Evolutionary conservation across 2,329 filamentous ascomycete species (phyloP), one percentile per base, ranked within the genome.

Genomic region (Fusarium redolens): DNA sequence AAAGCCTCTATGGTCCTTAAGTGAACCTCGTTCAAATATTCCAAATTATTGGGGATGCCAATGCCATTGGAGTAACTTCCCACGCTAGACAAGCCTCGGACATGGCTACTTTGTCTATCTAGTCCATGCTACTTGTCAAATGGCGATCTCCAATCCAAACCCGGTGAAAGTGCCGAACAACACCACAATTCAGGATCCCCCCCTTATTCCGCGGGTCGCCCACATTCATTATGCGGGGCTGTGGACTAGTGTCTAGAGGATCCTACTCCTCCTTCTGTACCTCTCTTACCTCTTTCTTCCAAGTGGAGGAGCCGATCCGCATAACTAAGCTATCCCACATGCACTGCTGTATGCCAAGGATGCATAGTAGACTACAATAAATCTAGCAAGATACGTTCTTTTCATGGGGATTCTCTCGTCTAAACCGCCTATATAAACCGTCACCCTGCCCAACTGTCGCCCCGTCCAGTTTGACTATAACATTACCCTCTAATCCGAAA

Each of bases 191-290:
- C 51, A 65, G 59, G 48, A 67, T 74, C 68, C 38, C 61, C 74
- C 65, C 54, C 66, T 47, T 47, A 59, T 52, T 52, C 65, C 65
- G 59, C 59, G 66, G 65, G 45, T 58, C 65, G 18, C 41, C 54
- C 59, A 68, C 61, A 62, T 47, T 69, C 52, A 38, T 30, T 17
- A 61, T 74, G 75, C 68, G 75, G 73, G 71, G 75, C 35, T 60
- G 30, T 43, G 44, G 37, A 30, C 55, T 50, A 50, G 55, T 50
- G 18, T 35, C 31, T 14, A 35, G 25, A n/a, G 52, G 33, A 45
- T 47, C 45, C 38, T 37, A n/a, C 55, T 58, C 55, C 41, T 58
- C 55, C 28, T 51, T 17, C 40, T 47, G 55, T 58, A 56, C 56
- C 30, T 57, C 57, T 51, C 31, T 51, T 35, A 35, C 48, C 50